Evolutionary conservation across 2,329 filamentous ascomycete species (phyloP), one percentile per base, ranked within the genome.

Genomic region (Xylaria sp.): DNA sequence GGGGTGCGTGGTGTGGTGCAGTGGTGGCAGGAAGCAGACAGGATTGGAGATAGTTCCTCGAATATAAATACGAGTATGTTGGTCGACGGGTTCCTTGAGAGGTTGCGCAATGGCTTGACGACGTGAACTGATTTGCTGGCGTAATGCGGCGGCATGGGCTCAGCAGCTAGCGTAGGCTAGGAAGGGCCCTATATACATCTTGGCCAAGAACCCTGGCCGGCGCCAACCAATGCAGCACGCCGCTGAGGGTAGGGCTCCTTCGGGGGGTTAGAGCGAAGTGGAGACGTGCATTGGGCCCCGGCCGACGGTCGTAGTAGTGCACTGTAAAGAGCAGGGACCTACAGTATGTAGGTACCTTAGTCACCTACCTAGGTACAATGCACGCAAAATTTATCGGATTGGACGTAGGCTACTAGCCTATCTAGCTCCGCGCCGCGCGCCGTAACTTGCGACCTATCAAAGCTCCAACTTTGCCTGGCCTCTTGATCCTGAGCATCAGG

Each of bases 81-180:
- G 38, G 41, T 33, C n/a, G n/a, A n/a, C n/a, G 23, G 31, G 41
- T 33, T 48, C 15, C n/a, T n/a, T n/a, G n/a, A 38, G 49, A n/a
- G 58, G 44, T 49, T 43, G 51, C 43, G 43, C 44, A 56, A 53
- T 43, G 40, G 23, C 47, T 41, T 37, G 35, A 54, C 15, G 15
- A 54, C 13, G 48, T 54, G 13, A 19, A 49, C 46, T 9, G 21
- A n/a, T 43, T 23, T 13, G 40, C 7, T 58, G 57, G 43, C 52
- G 58, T 56, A 51, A 60, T 60, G 43, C 44, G 7, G 13, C 54
- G 41, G 49, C 49, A 54, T 51, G 52, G 46, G 52, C 44, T 41
- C 33, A 37, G 55, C 44, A 51, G 37, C 29, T 25, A 19, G 9
- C 15, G 15, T 11, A 11, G 4, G n/a, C n/a, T n/a, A n/a, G n/a